These are phyloP conservation scores for Aspergillus cavernicola DNA, from an alignment of 495 filamentous ascomycete genomes.

Conservation along the genomic window DNA sequence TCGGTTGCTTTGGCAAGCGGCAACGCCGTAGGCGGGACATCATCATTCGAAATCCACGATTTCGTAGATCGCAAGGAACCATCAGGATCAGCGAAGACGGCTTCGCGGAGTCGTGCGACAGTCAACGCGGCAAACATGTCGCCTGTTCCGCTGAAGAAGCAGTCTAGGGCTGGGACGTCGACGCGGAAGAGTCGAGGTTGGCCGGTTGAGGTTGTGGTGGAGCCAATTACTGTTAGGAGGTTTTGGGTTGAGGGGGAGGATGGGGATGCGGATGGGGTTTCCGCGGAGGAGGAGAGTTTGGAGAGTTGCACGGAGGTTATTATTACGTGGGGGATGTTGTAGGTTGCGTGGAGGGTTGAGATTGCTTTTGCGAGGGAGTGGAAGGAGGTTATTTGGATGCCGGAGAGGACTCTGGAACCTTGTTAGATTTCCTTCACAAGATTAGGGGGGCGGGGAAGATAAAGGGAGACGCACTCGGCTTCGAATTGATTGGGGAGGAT, in stretches of 20 bases:
- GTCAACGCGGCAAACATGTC: constrained; percentile 97
- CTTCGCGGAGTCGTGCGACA: constrained; percentile 85
- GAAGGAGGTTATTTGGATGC: constrained; percentile 74
- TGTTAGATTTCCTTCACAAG: too few species aligned
- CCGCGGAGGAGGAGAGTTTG: constrained; percentile 28
- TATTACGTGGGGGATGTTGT: constrained; percentile 82
- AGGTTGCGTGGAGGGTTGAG: constrained; percentile 67
- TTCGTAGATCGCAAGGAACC: constrained; percentile 38
- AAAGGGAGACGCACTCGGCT: too few species aligned
- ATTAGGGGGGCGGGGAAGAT: too few species aligned
- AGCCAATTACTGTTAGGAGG: constrained; percentile 74
- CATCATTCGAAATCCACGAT: constrained; percentile 68
- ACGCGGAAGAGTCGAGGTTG: constrained; percentile 76
- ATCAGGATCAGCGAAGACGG: constrained; percentile 43
- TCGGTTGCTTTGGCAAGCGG: constrained; percentile 79
- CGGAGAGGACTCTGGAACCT: constrained; percentile 66
- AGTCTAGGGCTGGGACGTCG: constrained; percentile 78
- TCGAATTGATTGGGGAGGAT: constrained; percentile 97
- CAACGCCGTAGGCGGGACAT: constrained; percentile 62
- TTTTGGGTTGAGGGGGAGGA: constrained; percentile 35
- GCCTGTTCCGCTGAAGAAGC: constrained; percentile 92
- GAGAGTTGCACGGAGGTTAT: constrained; percentile 76
- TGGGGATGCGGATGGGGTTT: constrained; percentile 25
- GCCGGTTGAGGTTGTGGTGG: constrained; percentile 58
- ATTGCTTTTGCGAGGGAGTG: constrained; percentile 68